Evolutionary conservation across 1,284 basidiomycete species (phyloP).

Genomic region (Trametes versicolor): DNA sequence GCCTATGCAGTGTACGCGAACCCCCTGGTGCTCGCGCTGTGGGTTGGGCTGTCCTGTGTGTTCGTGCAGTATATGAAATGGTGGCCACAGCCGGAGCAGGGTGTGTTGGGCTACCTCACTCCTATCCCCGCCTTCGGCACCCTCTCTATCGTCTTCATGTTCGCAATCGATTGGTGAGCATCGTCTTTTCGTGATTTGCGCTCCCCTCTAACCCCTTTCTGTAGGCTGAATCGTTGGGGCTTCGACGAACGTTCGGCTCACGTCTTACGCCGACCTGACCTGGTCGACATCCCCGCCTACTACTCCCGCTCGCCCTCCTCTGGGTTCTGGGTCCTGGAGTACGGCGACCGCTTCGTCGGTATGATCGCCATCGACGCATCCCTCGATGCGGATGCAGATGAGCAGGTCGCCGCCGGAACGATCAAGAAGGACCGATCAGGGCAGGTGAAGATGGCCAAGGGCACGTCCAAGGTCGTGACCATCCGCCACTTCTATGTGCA

Average conservation of each 20-base stretch:
- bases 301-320: constrained; percentile 70
- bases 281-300: constrained; percentile 61
- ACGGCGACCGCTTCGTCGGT: constrained; percentile 67
- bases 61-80: constrained; percentile 70
- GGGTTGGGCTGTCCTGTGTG: constrained; percentile 65
- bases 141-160: constrained; percentile 71
- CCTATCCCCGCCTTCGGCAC: constrained; percentile 74
- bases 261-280: constrained; percentile 66
- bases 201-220: constrained; percentile 8
- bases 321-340: constrained; percentile 76
- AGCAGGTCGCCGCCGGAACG: constrained; percentile 33
- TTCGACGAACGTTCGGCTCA: constrained; percentile 68
- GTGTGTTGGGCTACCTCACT: constrained; percentile 60
- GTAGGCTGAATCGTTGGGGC: constrained; percentile 74
- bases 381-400: constrained; percentile 47
- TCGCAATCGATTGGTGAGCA: constrained; percentile 73
- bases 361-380: constrained; percentile 76
- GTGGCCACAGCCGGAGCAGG: constrained; percentile 63
- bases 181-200: constrained; percentile 30
- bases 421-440: constrained; percentile 36
- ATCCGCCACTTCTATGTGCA: constrained; percentile 84
- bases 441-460: constrained; percentile 39
- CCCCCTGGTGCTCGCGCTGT: constrained; percentile 65
- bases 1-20: constrained; percentile 62
- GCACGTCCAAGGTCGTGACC: constrained; percentile 59